phyloP scores from a whole-genome alignment of 331 rosid species.

The Stylosanthes scabra region DNA sequence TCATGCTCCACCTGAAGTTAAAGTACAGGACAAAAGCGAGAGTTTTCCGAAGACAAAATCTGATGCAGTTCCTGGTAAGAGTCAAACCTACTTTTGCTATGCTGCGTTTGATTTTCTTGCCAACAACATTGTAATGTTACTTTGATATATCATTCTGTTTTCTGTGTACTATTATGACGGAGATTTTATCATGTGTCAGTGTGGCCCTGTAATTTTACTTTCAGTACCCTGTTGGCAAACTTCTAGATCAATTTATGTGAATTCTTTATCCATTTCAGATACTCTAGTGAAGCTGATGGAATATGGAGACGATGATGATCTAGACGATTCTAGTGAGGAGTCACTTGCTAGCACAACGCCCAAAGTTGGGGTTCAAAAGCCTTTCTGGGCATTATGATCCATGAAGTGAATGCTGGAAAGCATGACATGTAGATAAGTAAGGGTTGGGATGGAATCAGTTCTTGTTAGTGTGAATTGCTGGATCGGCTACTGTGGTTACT shows the following conservation, averaged over 20 bases:
- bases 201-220: conserved; percentile 22
- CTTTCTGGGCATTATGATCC: conserved; percentile 86
- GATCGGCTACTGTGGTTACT: conserved; percentile 22
- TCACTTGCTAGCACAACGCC: conserved; percentile 38
- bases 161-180: too few species aligned
- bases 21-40: conserved; percentile 53
- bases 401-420: conserved; percentile 25
- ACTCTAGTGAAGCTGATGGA: conserved; percentile 93
- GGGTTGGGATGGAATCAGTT: conserved; percentile 20
- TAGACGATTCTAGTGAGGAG: conserved; percentile 60
- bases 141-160: conserved; percentile 21
- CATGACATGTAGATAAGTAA: conserved; percentile 42
- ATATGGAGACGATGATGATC: conserved; percentile 92
- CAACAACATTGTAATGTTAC: conserved; percentile 10
- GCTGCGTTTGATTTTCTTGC: conserved; percentile 19
- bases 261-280: conserved; percentile 55
- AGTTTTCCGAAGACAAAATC: conserved; percentile 44
- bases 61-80: conserved; percentile 80
- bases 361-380: conserved; percentile 61
- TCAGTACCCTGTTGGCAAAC: not conserved
- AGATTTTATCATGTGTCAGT: too few species aligned
- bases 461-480: conserved; percentile 23
- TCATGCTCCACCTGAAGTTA: conserved; percentile 44
- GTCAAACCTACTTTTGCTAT: conserved; percentile 6
- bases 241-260: conserved; percentile 23